A percentile compares a stretch with the other conserved stretches of the same genome.
Conservation (phyloP, 2,329 filamentous ascomycete genomes). For the Cadophora gregata region DNA sequence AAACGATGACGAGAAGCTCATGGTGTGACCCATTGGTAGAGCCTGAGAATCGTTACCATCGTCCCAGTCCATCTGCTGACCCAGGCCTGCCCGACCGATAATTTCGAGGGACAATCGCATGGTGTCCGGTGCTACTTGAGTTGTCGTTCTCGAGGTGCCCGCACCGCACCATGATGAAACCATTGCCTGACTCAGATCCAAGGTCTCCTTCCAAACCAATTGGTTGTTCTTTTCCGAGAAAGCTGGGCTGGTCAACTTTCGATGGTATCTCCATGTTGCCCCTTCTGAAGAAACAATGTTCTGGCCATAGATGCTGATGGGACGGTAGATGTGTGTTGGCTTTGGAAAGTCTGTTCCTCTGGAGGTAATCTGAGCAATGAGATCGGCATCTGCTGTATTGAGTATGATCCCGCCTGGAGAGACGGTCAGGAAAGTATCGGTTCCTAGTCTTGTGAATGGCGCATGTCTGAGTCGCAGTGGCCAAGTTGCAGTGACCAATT, state of each 20-base stretch:
- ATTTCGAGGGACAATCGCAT: conserved; percentile 65
- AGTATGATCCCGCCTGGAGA: conserved; percentile 60
- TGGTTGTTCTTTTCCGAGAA: conserved; percentile 53
- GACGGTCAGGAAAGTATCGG: conserved; percentile 67
- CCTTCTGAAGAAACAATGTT: conserved; percentile 42
- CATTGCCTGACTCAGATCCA: conserved; percentile 52
- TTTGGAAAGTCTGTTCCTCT: conserved; percentile 41
- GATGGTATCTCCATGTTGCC: conserved; percentile 37
- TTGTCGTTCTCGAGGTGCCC: conserved; percentile 48
- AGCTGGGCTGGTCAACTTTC: conserved; percentile 39
- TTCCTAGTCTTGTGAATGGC: conserved; percentile 27
- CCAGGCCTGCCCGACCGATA: conserved; percentile 73
- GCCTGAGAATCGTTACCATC: conserved; percentile 12
- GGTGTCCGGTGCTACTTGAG: conserved; percentile 56
- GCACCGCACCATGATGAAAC: conserved; percentile 47
- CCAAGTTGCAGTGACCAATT: conserved; percentile 24
- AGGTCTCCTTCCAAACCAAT: conserved; percentile 49
- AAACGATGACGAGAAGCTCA: conserved; percentile 24
- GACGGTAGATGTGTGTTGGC: conserved; percentile 36
- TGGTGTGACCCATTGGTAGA: conserved; percentile 12
- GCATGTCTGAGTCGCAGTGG: conserved; percentile 31
- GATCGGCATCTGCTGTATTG: conserved; percentile 66
- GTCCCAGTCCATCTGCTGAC: conserved; percentile 51
- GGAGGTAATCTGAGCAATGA: conserved; percentile 41
- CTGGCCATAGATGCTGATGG: conserved; percentile 39